phyloP scores from a whole-genome alignment of 2,329 filamentous ascomycete species.

The Penicillium sp. region DNA sequence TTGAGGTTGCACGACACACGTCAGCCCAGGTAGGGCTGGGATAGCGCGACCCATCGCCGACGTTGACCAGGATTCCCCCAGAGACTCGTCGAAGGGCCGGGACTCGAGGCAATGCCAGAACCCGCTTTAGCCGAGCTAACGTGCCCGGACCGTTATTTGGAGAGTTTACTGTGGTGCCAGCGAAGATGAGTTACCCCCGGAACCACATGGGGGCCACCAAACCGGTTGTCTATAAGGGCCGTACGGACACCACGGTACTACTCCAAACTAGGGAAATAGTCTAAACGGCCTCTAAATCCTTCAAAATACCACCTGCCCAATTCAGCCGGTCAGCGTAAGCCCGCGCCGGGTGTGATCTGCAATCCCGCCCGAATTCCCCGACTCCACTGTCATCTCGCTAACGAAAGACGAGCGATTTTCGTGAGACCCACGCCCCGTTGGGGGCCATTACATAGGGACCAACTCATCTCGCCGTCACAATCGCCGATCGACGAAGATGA shows the following conservation, averaged over 20 bases:
- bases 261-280: too few relatives aligned
- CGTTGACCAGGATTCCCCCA: too few relatives aligned
- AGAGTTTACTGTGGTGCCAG: too few relatives aligned
- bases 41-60: too few relatives aligned
- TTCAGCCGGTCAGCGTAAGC: neutral
- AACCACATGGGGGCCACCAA: neutral
- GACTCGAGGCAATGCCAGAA: too few relatives aligned
- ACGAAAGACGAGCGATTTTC: neutral
- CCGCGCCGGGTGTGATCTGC: neutral
- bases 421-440: neutral
- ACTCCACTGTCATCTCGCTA: conserved; percentile 2
- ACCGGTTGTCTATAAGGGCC: neutral
- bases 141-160: too few relatives aligned
- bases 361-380: neutral
- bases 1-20: too few relatives aligned
- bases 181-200: neutral
- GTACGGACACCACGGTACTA: too few relatives aligned
- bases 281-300: neutral
- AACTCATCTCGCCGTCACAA: conserved; percentile 1
- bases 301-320: neutral
- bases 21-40: too few relatives aligned
- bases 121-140: too few relatives aligned
- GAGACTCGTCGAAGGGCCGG: too few relatives aligned
- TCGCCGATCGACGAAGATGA: neutral
- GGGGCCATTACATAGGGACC: conserved; percentile 8